These are phyloP conservation scores for Prototheca wickerhamii DNA, from an alignment of 163 green algal genomes.

Conservation along the genomic window DNA sequence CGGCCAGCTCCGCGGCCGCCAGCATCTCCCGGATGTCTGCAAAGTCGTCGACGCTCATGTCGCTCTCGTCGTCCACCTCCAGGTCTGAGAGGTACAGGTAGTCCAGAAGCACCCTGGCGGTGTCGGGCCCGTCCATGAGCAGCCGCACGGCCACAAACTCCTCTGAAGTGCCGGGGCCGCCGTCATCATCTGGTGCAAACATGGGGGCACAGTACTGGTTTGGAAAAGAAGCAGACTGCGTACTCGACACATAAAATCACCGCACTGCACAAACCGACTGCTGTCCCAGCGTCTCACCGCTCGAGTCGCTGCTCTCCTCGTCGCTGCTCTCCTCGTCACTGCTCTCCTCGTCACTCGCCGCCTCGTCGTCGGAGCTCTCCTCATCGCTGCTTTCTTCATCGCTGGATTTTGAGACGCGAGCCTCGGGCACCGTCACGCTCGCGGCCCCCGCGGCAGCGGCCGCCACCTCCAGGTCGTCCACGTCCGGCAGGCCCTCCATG, in stretches of 20 bases:
- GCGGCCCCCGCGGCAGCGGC: background rate
- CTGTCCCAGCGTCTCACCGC: background rate
- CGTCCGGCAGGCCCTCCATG: background rate
- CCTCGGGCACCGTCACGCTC: too few species aligned
- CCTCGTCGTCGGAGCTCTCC: background rate
- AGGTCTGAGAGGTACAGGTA: background rate
- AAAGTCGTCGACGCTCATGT: background rate
- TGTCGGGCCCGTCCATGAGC: background rate
- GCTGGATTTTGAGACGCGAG: too few species aligned
- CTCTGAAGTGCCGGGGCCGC: background rate
- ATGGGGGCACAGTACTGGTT: background rate
- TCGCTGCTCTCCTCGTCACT: background rate
- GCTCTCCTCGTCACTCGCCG: background rate
- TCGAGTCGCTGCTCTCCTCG: background rate
- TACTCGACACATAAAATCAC: background rate
- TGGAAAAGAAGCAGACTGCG: background rate
- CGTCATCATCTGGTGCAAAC: too few species aligned
- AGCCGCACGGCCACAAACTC: background rate
- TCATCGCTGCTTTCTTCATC: background rate
- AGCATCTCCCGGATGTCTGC: constrained; percentile 3
- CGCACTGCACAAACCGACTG: background rate
- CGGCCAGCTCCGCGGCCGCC: background rate
- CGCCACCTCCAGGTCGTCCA: background rate
- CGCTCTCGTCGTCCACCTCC: background rate
- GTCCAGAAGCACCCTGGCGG: background rate